Percentiles rank a stretch among this genome's conserved stretches.
phyloP scores from a whole-genome alignment of 2,329 filamentous ascomycete genomes.

The Cladophialophora yegresii region DNA sequence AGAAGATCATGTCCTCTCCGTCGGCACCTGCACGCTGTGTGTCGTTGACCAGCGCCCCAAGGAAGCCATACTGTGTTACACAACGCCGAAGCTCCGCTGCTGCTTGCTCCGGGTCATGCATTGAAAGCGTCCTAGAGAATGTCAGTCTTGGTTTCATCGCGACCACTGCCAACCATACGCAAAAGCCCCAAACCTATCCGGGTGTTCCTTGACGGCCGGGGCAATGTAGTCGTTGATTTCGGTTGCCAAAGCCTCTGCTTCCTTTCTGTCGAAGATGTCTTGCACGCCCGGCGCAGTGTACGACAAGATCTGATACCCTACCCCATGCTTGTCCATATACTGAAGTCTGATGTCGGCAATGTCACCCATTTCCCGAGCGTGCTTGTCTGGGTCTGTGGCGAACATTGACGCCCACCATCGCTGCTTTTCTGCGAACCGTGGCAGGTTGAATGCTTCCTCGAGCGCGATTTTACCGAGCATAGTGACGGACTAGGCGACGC shows the following conservation, averaged over 20 bases:
- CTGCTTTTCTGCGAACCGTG: slow-evolving; percentile 60
- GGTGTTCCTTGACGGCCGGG: slow-evolving; percentile 36
- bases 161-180: slow-evolving; percentile 33
- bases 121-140: slow-evolving; percentile 42
- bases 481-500: background rate
- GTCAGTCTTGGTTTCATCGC: background rate
- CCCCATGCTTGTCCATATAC: slow-evolving; percentile 37
- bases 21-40: slow-evolving; percentile 60
- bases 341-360: slow-evolving; percentile 28
- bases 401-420: slow-evolving; percentile 64
- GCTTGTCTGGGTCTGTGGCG: slow-evolving; percentile 60
- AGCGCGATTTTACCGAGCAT: slow-evolving; percentile 57
- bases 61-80: slow-evolving; percentile 61
- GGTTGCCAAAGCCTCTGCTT: slow-evolving; percentile 37
- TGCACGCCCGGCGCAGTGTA: slow-evolving; percentile 39
- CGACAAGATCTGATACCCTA: slow-evolving; percentile 38
- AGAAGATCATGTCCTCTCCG: slow-evolving; percentile 65
- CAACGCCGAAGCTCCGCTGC: slow-evolving; percentile 48
- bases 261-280: slow-evolving; percentile 36
- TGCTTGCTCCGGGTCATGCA: slow-evolving; percentile 47
- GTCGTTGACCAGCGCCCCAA: slow-evolving; percentile 64
- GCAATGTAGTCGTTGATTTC: slow-evolving; percentile 40
- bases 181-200: slow-evolving; percentile 47
- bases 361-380: slow-evolving; percentile 57
- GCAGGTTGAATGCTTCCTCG: slow-evolving; percentile 34